Evolutionary conservation across 495 filamentous ascomycete species (phyloP).

Genomic region (Penicillium macrosclerotiorum): DNA sequence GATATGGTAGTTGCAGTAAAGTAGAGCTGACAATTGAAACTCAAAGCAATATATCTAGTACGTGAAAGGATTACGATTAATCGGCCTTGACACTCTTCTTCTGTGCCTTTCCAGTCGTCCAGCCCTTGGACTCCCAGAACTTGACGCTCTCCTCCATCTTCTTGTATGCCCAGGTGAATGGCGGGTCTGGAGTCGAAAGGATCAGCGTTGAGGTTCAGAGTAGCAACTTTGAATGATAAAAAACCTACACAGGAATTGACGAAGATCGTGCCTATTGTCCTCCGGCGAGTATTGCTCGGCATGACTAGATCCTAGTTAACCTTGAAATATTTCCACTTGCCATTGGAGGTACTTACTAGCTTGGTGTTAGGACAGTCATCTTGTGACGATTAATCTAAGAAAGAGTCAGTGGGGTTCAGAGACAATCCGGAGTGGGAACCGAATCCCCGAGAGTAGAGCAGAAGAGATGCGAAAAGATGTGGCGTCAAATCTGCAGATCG

Average conservation of each 20-base stretch:
- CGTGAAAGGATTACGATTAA: constrained; percentile 4
- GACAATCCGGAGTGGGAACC: too few relatives aligned
- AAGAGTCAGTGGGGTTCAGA: constrained; percentile 4
- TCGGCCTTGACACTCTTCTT: constrained; percentile 46
- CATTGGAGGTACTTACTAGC: constrained; percentile 23
- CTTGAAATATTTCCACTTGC: neutral
- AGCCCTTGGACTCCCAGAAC: constrained; percentile 40
- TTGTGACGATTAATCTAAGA: constrained; percentile 61
- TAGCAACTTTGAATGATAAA: neutral
- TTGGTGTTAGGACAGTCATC: constrained; percentile 63
- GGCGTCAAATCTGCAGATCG: constrained; percentile 1
- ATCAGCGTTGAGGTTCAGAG: neutral
- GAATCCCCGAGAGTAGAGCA: too few relatives aligned
- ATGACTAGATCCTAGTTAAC: constrained; percentile 25
- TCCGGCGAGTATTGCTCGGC: constrained; percentile 57
- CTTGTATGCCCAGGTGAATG: constrained; percentile 42
- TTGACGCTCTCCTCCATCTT: constrained; percentile 42
- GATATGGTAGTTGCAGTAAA: too few relatives aligned
- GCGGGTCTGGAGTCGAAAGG: constrained; percentile 23
- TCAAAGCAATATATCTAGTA: neutral
- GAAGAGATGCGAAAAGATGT: too few relatives aligned
- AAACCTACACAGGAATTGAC: constrained; percentile 52
- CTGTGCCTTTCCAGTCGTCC: constrained; percentile 34
- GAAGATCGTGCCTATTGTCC: constrained; percentile 67
- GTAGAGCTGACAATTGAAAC: too few relatives aligned